Percentiles rank a stretch among this genome's conserved stretches.
These are phyloP conservation scores for Yamadazyma diddensiae DNA, from an alignment of 1,139 yeast genomes.

Conservation along the genomic window DNA sequence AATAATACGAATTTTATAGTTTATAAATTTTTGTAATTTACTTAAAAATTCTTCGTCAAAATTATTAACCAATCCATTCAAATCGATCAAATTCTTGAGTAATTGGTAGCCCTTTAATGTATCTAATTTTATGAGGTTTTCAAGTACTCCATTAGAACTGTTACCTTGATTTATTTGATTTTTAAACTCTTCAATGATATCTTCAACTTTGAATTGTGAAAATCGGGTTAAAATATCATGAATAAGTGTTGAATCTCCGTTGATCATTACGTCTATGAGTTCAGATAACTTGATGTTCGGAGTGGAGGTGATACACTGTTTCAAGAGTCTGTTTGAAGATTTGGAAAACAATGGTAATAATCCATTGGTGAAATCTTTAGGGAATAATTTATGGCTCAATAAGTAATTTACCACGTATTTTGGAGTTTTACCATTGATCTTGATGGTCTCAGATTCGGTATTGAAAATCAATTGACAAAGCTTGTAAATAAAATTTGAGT, in stretches of 20 bases:
- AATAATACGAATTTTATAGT: constrained; percentile 47
- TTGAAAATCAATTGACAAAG: constrained; percentile 45
- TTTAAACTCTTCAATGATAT: constrained; percentile 37
- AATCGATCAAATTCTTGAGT: constrained; percentile 63
- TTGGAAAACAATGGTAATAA: constrained; percentile 47
- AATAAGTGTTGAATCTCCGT: constrained; percentile 55
- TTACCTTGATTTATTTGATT: constrained; percentile 20
- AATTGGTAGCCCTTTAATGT: constrained; percentile 53
- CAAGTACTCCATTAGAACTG: constrained; percentile 15
- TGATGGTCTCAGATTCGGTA: constrained; percentile 13
- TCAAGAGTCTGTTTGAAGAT: constrained; percentile 51
- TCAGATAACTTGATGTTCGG: constrained; percentile 66
- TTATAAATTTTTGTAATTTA: constrained; percentile 43
- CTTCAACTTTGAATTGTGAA: constrained; percentile 22
- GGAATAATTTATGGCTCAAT: constrained; percentile 84
- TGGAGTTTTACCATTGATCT: constrained; percentile 38
- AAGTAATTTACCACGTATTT: constrained; percentile 66
- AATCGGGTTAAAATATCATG: constrained; percentile 39
- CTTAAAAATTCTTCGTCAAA: constrained; percentile 52
- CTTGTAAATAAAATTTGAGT: constrained; percentile 51
- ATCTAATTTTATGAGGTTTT: constrained; percentile 37
- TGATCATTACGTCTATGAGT: constrained; percentile 53
- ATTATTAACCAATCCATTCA: constrained; percentile 56
- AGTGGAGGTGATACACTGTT: constrained; percentile 80
- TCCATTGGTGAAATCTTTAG: constrained; percentile 53